Base-by-base conservation (phyloP, 179 eudicot genomes). In the Pouteria campechiana region DNA sequence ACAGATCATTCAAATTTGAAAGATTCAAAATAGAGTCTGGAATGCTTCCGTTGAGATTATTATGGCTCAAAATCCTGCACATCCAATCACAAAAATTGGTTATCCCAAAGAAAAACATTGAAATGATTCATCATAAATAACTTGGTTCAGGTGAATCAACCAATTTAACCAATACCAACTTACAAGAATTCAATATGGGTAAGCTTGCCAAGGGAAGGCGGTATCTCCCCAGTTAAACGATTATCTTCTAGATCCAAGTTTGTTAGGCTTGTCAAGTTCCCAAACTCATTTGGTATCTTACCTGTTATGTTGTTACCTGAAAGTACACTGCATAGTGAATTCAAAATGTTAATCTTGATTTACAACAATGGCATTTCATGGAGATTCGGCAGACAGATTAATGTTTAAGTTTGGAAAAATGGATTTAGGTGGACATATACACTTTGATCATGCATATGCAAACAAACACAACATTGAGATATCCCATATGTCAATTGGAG, bases 281-380 rank as follows among this genome's bases (percentile, higher is more conserved):
- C 98, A 34, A 72, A 52, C 50, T 79, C 88, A 44, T 52, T 52
- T 5, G 99, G 99, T 57, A 92, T 87, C 55, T 20, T 52, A 18
- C 96, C 99, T 37, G 69, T 77, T 47, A 92, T 92, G 59, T 40
- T 52, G 59, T 92, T 92, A 37, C 85, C 79, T 69, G 75, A 88
- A 54, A 92, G 54, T 10, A 73, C 43, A 27, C 98, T 90, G 87
- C 41, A 36, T 23, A 6, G 7, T 28, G 25, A 16, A 40, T 10
- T 22, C 3, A 17, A 17, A 22, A 25, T 24, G 5, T 30, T 2
- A 22, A n/a, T n/a, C n/a, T n/a, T n/a, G n/a, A n/a, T n/a, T n/a
- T n/a, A n/a, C n/a, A n/a, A n/a, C n/a, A n/a, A n/a, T n/a, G n/a
- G n/a, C n/a, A n/a, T n/a, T n/a, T n/a, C n/a, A n/a, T n/a, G n/a